Conservation (phyloP, 1,284 basidiomycete species). For the Pseudozyma tsukubaensis region DNA sequence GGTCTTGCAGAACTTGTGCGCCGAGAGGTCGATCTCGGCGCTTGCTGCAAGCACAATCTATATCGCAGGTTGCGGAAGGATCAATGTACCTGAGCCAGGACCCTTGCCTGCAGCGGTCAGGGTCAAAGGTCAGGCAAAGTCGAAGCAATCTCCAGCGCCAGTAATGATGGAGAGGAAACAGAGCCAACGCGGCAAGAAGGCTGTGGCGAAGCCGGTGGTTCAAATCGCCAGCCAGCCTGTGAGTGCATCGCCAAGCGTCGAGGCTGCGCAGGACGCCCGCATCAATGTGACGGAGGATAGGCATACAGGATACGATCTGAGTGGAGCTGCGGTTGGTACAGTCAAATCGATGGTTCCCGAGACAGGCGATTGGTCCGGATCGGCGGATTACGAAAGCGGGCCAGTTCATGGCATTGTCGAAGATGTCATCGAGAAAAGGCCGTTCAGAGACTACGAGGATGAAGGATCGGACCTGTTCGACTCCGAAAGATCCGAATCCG, state of each 20-base stretch:
- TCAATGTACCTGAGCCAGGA: slow-evolving; percentile 23
- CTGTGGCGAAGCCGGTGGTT: neutral
- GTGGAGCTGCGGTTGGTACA: slow-evolving; percentile 14
- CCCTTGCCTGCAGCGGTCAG: neutral
- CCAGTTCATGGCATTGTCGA: neutral
- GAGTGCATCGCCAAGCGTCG: slow-evolving; percentile 3
- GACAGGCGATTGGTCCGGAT: slow-evolving; percentile 35
- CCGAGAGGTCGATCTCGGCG: slow-evolving; percentile 26
- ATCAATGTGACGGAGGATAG: slow-evolving; percentile 24
- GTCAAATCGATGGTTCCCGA: slow-evolving; percentile 48
- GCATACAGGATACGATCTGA: slow-evolving; percentile 30
- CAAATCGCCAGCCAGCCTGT: neutral
- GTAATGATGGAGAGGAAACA: slow-evolving; percentile 2
- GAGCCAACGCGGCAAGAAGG: neutral
- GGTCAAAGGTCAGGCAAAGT: slow-evolving; percentile 6
- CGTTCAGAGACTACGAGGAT: slow-evolving; percentile 47
- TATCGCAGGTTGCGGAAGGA: slow-evolving; percentile 29
- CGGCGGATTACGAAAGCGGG: slow-evolving; percentile 6
- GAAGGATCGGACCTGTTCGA: slow-evolving; percentile 41
- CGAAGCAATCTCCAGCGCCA: neutral
- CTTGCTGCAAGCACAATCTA: slow-evolving; percentile 37
- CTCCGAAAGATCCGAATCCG: slow-evolving; percentile 22
- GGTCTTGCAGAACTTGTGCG: slow-evolving; percentile 40
- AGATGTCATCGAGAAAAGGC: neutral
- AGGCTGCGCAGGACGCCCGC: slow-evolving; percentile 11